Conservation (phyloP, 805 yeast species). For the Monosporozyma yasuniensis region DNA sequence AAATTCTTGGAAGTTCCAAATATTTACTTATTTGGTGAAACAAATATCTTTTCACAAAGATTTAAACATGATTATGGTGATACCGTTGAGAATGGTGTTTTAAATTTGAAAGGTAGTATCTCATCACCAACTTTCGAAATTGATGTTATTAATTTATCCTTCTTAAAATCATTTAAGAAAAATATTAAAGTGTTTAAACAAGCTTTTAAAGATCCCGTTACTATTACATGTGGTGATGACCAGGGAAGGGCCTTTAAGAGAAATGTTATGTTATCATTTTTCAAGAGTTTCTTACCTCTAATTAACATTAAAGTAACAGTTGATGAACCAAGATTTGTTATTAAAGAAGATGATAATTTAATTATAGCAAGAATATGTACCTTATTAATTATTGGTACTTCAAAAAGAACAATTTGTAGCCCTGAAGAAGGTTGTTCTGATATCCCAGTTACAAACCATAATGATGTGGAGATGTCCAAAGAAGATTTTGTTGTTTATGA, state of each 20-base stretch:
- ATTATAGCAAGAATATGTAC: constrained; percentile 27
- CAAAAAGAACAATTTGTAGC: constrained; percentile 11
- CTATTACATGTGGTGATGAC: constrained; percentile 5
- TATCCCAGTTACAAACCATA: background rate
- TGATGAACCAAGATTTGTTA: constrained; percentile 33
- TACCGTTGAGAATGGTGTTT: constrained; percentile 26
- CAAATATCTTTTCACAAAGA: constrained; percentile 33
- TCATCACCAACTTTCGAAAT: constrained; percentile 40
- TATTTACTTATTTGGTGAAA: constrained; percentile 31
- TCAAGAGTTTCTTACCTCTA: constrained; percentile 28
- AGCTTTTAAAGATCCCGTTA: constrained; percentile 9
- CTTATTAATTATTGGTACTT: constrained; percentile 15
- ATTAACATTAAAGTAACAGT: constrained; percentile 31
- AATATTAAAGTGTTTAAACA: constrained; percentile 24
- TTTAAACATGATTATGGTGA: constrained; percentile 18
- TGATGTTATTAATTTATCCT: constrained; percentile 33
- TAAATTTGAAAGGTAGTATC: constrained; percentile 32
- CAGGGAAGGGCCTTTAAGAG: background rate
- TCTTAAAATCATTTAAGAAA: constrained; percentile 26
- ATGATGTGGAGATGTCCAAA: constrained; percentile 1
- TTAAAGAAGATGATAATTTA: constrained; percentile 27
- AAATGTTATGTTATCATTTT: constrained; percentile 6
- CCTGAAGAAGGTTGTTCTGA: background rate
- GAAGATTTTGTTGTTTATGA: constrained; percentile 13
- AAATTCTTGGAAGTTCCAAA: constrained; percentile 32